Percentiles rank a stretch among this genome's conserved stretches.
phyloP scores from a whole-genome alignment of 2,329 filamentous ascomycete species.

The Plenodomus biglobosus region DNA sequence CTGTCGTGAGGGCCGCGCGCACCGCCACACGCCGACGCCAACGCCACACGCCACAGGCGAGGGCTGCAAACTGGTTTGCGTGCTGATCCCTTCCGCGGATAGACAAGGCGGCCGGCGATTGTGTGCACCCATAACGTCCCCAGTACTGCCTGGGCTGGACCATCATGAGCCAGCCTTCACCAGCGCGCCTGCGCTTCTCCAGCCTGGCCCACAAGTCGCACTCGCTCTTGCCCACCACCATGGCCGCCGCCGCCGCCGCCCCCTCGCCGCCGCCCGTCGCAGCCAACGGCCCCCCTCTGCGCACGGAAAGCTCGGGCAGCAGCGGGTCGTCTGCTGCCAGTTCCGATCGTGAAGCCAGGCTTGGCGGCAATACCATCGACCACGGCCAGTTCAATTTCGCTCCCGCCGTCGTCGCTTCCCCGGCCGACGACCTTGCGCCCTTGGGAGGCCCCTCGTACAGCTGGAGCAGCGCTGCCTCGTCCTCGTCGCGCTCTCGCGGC shows the following conservation, averaged over 20 bases:
- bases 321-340: constrained; percentile 52
- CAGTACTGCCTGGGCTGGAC: neutral
- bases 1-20: too few species aligned
- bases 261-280: constrained; percentile 34
- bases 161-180: constrained; percentile 27
- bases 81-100: constrained; percentile 13
- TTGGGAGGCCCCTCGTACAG: constrained; percentile 26
- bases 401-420: constrained; percentile 37
- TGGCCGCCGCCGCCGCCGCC: constrained; percentile 29
- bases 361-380: constrained; percentile 47
- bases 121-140: too few species aligned
- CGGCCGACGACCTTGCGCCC: constrained; percentile 40
- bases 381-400: constrained; percentile 44
- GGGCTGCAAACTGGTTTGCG: neutral
- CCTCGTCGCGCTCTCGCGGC: constrained; percentile 27
- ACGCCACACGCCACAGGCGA: too few species aligned
- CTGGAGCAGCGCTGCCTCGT: constrained; percentile 25
- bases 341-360: constrained; percentile 47
- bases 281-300: constrained; percentile 29
- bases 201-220: constrained; percentile 20
- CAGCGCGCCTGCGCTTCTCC: constrained; percentile 33
- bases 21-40: neutral
- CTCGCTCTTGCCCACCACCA: constrained; percentile 14
- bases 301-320: constrained; percentile 47
- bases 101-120: constrained; percentile 7